phyloP scores from a whole-genome alignment of 148 eudicot species.

The Gaultheria prostrata region DNA sequence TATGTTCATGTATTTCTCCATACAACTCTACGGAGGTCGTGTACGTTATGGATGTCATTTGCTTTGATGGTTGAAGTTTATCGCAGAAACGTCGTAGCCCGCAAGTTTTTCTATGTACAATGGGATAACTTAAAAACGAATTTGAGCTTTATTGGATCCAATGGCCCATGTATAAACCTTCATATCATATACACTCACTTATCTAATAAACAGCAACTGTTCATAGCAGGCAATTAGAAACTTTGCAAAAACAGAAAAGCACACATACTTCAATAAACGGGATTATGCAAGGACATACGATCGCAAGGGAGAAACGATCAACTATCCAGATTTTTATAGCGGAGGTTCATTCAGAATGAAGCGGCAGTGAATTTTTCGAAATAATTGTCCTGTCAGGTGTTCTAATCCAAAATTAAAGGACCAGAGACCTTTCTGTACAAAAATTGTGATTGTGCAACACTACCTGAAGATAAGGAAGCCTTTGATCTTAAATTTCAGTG shows the following conservation, averaged over 20 bases:
- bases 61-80: not conserved
- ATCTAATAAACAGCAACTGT: not conserved
- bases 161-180: not conserved
- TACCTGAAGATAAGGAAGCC: too few relatives aligned
- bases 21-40: not conserved
- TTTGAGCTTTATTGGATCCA: not conserved
- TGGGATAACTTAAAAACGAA: too few relatives aligned
- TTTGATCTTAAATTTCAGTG: too few relatives aligned
- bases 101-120: not conserved
- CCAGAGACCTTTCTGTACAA: not conserved
- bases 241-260: not conserved
- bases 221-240: not conserved
- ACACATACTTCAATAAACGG: not conserved
- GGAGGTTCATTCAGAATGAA: not conserved
- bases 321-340: not conserved
- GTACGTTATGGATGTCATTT: not conserved
- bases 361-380: not conserved
- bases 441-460: not conserved
- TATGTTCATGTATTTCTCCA: not conserved
- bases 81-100: not conserved
- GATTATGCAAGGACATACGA: not conserved
- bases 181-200: not conserved
- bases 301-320: not conserved
- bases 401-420: not conserved
- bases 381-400: not conserved